Evolutionary conservation across 495 filamentous ascomycete genomes (phyloP).

Genomic region (Aeminium ludgeri): DNA sequence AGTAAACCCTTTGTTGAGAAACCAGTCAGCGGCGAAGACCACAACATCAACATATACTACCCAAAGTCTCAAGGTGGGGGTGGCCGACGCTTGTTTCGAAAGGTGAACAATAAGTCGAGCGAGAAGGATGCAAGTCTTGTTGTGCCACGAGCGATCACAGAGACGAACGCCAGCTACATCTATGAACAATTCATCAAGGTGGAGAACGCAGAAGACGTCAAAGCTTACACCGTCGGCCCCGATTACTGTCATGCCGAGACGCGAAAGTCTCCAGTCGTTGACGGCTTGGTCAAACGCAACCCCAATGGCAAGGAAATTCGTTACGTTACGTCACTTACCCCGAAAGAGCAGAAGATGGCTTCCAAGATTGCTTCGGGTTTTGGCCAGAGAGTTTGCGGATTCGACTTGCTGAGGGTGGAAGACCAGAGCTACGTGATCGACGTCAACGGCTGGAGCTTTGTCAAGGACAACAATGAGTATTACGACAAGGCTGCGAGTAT

Average conservation of each 20-base stretch:
- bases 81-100: slow-evolving; percentile 81
- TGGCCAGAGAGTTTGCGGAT: slow-evolving; percentile 89
- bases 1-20: slow-evolving; percentile 97
- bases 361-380: slow-evolving; percentile 81
- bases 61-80: slow-evolving; percentile 70
- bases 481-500: slow-evolving; percentile 83
- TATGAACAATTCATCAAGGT: slow-evolving; percentile 95
- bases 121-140: slow-evolving; percentile 65
- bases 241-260: slow-evolving; percentile 94
- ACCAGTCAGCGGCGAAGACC: slow-evolving; percentile 92
- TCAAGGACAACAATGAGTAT: slow-evolving; percentile 98
- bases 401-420: slow-evolving; percentile 76
- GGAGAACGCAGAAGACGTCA: slow-evolving; percentile 94
- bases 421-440: slow-evolving; percentile 95
- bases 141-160: slow-evolving; percentile 63
- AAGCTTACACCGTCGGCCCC: slow-evolving; percentile 92
- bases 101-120: slow-evolving; percentile 95
- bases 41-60: slow-evolving; percentile 97
- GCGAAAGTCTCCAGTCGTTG: slow-evolving; percentile 88
- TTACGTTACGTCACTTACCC: slow-evolving; percentile 70
- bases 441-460: slow-evolving; percentile 99
- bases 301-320: slow-evolving; percentile 93
- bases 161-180: slow-evolving; percentile 65
- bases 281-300: slow-evolving; percentile 88
- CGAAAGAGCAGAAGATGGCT: slow-evolving; percentile 72